phyloP scores from a whole-genome alignment of 345 rosid species.

The Excoecaria agallocha region DNA sequence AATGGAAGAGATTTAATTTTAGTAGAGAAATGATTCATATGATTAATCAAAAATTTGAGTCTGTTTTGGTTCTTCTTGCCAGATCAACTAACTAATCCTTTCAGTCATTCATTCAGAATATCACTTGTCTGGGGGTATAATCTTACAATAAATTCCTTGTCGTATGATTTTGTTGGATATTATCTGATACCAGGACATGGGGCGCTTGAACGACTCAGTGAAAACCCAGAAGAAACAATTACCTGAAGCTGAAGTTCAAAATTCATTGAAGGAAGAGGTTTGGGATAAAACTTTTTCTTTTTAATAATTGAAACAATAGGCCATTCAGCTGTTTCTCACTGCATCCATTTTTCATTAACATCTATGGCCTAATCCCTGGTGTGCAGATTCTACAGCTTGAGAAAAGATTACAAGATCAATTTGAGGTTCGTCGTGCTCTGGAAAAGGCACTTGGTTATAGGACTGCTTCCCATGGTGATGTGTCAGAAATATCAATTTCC shows the following conservation, averaged over 20 bases:
- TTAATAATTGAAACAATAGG: neutral
- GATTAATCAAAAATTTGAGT: neutral
- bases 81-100: conserved; percentile 3
- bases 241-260: conserved; percentile 46
- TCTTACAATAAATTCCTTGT: conserved; percentile 7
- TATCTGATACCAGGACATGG: conserved; percentile 58
- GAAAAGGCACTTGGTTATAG: conserved; percentile 83
- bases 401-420: conserved; percentile 72
- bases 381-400: conserved; percentile 81
- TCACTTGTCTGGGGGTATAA: neutral
- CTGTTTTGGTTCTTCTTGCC: neutral
- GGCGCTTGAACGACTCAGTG: conserved; percentile 35
- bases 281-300: conserved; percentile 19
- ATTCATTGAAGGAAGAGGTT: conserved; percentile 86
- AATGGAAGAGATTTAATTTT: conserved; percentile 11
- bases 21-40: neutral
- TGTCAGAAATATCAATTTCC: conserved; percentile 46
- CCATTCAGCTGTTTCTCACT: neutral
- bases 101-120: neutral
- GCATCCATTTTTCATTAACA: neutral
- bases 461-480: conserved; percentile 38
- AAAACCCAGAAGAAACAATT: conserved; percentile 45
- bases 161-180: conserved; percentile 21
- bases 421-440: conserved; percentile 64
- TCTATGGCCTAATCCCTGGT: neutral